A percentile compares a stretch with the other conserved stretches of the same genome.
phyloP scores from a whole-genome alignment of 2,329 filamentous ascomycete species.

The Tympanopsis confertula region DNA sequence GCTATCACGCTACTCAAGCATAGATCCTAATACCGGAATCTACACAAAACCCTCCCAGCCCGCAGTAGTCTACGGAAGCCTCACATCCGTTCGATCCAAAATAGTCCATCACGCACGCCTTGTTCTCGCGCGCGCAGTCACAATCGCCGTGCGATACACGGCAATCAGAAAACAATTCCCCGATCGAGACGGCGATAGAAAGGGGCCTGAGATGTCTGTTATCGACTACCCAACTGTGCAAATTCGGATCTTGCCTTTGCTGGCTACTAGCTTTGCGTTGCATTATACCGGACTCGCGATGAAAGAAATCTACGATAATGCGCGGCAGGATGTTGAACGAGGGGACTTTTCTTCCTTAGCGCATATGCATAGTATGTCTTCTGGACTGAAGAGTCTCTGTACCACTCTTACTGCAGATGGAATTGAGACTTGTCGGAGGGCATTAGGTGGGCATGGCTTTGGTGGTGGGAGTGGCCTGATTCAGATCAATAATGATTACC shows the following conservation, averaged over 20 bases:
- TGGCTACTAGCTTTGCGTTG: conserved; percentile 38
- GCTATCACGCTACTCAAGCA: conserved; percentile 32
- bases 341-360: conserved; percentile 34
- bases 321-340: conserved; percentile 31
- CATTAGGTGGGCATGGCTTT: conserved; percentile 41
- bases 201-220: conserved; percentile 28
- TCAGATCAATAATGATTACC: conserved; percentile 35
- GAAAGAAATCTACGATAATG: conserved; percentile 31
- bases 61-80: conserved; percentile 34
- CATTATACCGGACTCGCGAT: conserved; percentile 26
- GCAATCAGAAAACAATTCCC: conserved; percentile 34
- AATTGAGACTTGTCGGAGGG: conserved; percentile 38
- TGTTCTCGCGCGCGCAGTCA: conserved; percentile 37
- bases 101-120: conserved; percentile 27
- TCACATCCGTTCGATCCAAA: conserved; percentile 31
- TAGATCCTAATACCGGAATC: conserved; percentile 29
- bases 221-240: conserved; percentile 42
- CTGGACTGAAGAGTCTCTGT: conserved; percentile 38
- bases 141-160: conserved; percentile 36
- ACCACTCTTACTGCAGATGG: conserved; percentile 38
- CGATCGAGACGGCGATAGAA: conserved; percentile 27
- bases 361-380: conserved; percentile 39
- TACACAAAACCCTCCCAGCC: conserved; percentile 33
- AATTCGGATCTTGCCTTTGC: conserved; percentile 36
- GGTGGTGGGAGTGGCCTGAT: conserved; percentile 38